Evolutionary conservation across 352 stramenopile genomes (phyloP), one percentile per base, ranked within the genome.

Genomic region (Blastocystis sp.): DNA sequence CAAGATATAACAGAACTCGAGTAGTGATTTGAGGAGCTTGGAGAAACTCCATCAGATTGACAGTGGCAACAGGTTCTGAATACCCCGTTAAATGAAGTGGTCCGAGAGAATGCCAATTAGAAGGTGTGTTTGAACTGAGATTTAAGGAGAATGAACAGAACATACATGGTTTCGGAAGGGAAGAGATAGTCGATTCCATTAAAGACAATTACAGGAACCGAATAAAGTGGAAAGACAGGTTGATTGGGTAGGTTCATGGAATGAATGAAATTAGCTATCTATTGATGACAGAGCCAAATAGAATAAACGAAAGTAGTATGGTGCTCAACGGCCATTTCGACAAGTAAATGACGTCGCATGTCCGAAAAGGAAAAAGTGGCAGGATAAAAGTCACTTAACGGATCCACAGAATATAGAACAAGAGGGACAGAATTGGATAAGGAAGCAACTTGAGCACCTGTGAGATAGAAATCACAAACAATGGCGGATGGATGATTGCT

Each of bases 381-480:
- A 63, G 71, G 71, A 29, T 51, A 59, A 24, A 67, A 83, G 51
- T 65, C 32, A 54, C 12, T 6, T 6, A 66, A 3, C 0, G 71
- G 35, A 21, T 83, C 71, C 3, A 42, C 49, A 4, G 71, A 83
- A 39, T 51, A 83, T 1, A 83, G 51, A 39, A 83, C 6, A 24
- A 83, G 71, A 19, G 71, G 51, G 11, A 35, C 42, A 46, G 27
- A 65, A 37, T 37, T 29, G 7, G 71, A 29, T 32, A 66, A 35
- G 9, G 71, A 51, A 14, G 71, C 71, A n/a, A 83, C 6, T 37
- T 83, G 71, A 4, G 52, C 19, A 32, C 71, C 71, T 19, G 46
- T 51, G 35, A 83, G 71, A 32, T 43, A 32, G 54, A 65, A 63
- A 42, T 83, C 71, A 21, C 42, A 83, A 21, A 83, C 16, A n/a